phyloP scores from a whole-genome alignment of 2,329 filamentous ascomycete species.

The Fusarium tuaranense region DNA sequence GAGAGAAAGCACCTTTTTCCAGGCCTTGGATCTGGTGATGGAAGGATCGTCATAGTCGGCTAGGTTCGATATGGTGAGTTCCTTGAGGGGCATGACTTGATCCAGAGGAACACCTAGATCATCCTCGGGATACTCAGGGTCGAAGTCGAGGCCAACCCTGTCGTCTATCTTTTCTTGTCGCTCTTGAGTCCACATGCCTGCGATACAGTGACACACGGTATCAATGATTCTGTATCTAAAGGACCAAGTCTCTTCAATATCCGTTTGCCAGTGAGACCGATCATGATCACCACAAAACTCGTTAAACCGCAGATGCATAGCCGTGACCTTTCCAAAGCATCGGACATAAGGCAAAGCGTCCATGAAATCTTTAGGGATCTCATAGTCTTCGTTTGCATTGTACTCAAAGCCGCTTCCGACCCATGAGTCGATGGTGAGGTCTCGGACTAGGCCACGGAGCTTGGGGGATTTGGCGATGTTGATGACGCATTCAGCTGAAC shows the following conservation, averaged over 20 bases:
- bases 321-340: background rate
- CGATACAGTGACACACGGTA: constrained; percentile 14
- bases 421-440: constrained; percentile 28
- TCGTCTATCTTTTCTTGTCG: constrained; percentile 1
- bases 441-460: constrained; percentile 15
- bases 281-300: background rate
- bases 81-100: constrained; percentile 5
- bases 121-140: background rate
- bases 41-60: constrained; percentile 7
- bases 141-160: background rate
- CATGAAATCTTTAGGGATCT: constrained; percentile 2
- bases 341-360: constrained; percentile 15
- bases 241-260: constrained; percentile 1
- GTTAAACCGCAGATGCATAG: constrained; percentile 15
- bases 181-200: constrained; percentile 16
- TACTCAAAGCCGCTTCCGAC: constrained; percentile 15
- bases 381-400: background rate
- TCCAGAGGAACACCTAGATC: background rate
- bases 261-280: accelerated
- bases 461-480: constrained; percentile 6
- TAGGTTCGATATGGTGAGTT: constrained; percentile 17
- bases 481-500: constrained; percentile 23
- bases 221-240: constrained; percentile 24
- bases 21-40: constrained; percentile 5
- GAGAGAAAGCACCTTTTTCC: background rate